Conservation (phyloP, 2,329 filamentous ascomycete species). For the Aspergillus costaricaensis region DNA sequence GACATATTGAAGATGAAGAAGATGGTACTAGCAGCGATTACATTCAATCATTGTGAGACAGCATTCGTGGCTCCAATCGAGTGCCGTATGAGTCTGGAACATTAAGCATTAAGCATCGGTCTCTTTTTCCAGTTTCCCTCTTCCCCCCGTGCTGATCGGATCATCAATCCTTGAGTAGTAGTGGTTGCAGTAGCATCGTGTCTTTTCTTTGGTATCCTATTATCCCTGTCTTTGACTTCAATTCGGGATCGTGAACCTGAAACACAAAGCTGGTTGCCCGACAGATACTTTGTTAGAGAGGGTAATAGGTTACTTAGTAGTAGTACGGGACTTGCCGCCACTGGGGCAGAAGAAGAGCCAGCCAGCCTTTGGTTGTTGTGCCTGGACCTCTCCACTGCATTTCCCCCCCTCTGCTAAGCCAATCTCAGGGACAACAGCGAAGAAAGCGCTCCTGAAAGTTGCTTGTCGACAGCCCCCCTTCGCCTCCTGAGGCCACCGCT, state of each 20-base stretch:
- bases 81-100: slow-evolving; percentile 2
- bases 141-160: background rate
- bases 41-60: background rate
- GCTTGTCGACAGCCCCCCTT: background rate
- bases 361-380: background rate
- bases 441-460: slow-evolving; percentile 13
- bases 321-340: too few species aligned
- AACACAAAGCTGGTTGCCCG: background rate
- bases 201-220: background rate
- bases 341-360: too few species aligned
- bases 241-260: background rate
- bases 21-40: too few species aligned
- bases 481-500: slow-evolving; percentile 21
- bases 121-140: background rate
- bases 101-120: background rate
- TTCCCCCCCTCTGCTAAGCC: background rate
- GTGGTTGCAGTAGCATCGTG: background rate
- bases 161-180: background rate
- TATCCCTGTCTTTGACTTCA: background rate
- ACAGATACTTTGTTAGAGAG: background rate
- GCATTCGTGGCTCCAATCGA: background rate
- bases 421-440: slow-evolving; percentile 1
- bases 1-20: too few species aligned
- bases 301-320: too few species aligned
- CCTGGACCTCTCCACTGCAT: background rate